A percentile compares a stretch with the other conserved stretches of the same genome.
Evolutionary conservation across 495 filamentous ascomycete species (phyloP).

Genomic region (Penicillium dipodomyicola): DNA sequence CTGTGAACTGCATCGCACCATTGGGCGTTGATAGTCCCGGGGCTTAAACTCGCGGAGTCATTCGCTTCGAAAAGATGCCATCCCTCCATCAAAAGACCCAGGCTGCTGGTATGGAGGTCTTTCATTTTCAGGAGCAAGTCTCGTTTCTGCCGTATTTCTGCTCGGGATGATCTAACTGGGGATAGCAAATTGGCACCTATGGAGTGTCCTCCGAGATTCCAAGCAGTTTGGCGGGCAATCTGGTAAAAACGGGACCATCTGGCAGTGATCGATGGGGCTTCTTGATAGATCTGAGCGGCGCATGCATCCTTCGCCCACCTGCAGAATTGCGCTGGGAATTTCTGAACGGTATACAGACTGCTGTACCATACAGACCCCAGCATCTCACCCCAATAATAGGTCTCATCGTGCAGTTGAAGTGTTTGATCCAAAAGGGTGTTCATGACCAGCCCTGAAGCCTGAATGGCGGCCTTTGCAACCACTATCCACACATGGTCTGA

Average conservation of each 20-base stretch:
- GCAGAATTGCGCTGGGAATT: slow-evolving; percentile 70
- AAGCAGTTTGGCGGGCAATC: slow-evolving; percentile 67
- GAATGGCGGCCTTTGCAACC: slow-evolving; percentile 79
- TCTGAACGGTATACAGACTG: slow-evolving; percentile 78
- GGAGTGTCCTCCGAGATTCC: slow-evolving; percentile 58
- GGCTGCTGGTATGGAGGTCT: slow-evolving; percentile 76
- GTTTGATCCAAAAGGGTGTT: slow-evolving; percentile 73
- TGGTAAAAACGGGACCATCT: slow-evolving; percentile 76
- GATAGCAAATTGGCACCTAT: slow-evolving; percentile 58
- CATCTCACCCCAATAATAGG: slow-evolving; percentile 90
- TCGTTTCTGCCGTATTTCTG: slow-evolving; percentile 69
- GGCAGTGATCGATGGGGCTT: slow-evolving; percentile 12
- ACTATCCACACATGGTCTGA: slow-evolving; percentile 84
- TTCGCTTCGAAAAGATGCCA: slow-evolving; percentile 61
- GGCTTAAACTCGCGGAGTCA: slow-evolving; percentile 36
- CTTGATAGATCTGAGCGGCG: slow-evolving; percentile 48
- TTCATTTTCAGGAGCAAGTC: slow-evolving; percentile 62
- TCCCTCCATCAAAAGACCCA: slow-evolving; percentile 83
- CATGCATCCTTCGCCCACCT: slow-evolving; percentile 62
- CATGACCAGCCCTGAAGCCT: slow-evolving; percentile 76
- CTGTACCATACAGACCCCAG: slow-evolving; percentile 68
- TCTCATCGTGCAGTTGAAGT: slow-evolving; percentile 75
- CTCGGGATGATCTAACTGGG: slow-evolving; percentile 65
- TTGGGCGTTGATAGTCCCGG: slow-evolving; percentile 44
- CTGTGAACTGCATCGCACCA: slow-evolving; percentile 71